Conservation (phyloP, 495 filamentous ascomycete species). For the Aspergillus egyptiacus region DNA sequence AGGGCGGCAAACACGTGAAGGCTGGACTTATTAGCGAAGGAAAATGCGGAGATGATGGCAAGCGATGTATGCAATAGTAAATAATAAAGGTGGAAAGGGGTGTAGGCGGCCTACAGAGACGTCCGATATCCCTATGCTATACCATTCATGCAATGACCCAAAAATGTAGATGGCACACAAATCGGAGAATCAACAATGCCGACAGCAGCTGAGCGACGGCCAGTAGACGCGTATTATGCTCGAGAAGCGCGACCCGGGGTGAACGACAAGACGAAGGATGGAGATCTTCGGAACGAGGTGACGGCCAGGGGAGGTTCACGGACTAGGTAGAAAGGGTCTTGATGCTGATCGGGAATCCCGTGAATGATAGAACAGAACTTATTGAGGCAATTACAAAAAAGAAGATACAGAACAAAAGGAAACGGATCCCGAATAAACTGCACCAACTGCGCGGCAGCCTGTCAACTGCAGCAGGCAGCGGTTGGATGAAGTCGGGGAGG, state of each 20-base stretch:
- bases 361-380: constrained; percentile 6
- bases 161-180: constrained; percentile 4
- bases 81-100: background rate
- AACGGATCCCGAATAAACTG: constrained; percentile 18
- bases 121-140: constrained; percentile 13
- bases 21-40: constrained; percentile 9
- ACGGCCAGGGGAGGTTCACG: constrained; percentile 16
- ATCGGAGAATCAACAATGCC: background rate
- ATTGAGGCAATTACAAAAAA: constrained; percentile 6
- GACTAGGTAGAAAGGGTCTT: constrained; percentile 21
- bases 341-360: background rate
- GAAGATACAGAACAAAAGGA: constrained; percentile 1
- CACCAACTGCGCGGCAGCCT: constrained; percentile 29
- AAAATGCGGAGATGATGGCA: background rate
- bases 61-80: background rate
- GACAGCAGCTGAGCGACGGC: constrained; percentile 3
- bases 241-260: background rate
- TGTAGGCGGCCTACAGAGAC: constrained; percentile 15
- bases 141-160: constrained; percentile 22
- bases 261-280: background rate
- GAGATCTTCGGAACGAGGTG: background rate
- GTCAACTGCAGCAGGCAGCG: constrained; percentile 19
- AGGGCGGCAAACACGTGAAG: constrained; percentile 30
- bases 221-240: constrained; percentile 5
- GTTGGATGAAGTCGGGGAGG: constrained; percentile 9